phyloP scores from a whole-genome alignment of 495 filamentous ascomycete genomes.

The Cercophora scortea region DNA sequence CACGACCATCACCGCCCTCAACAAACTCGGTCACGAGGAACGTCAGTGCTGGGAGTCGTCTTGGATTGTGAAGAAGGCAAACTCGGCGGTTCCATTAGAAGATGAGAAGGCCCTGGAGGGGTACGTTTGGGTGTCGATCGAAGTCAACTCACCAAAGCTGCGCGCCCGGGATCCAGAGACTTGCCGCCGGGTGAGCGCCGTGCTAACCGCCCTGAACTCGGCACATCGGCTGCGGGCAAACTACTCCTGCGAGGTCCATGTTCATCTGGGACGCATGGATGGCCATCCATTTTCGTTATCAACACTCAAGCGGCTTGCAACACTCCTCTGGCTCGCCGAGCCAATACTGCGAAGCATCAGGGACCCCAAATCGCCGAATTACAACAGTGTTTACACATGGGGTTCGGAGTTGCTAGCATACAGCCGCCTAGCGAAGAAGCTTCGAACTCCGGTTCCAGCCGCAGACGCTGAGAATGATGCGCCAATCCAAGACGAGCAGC shows the following conservation, averaged over 20 bases:
- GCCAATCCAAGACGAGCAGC: slow-evolving; percentile 6
- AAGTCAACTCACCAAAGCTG: slow-evolving; percentile 23
- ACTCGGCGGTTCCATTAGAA: slow-evolving; percentile 16
- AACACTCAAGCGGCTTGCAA: slow-evolving; percentile 19
- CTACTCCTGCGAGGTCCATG: slow-evolving; percentile 24
- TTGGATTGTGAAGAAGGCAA: slow-evolving; percentile 28
- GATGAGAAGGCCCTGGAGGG: slow-evolving; percentile 7
- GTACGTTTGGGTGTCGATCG: slow-evolving; percentile 21
- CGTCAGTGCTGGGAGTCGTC: slow-evolving; percentile 16
- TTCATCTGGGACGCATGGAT: slow-evolving; percentile 23
- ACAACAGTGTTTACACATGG: slow-evolving; percentile 23
- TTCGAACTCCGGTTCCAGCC: neutral
- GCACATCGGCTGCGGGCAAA: slow-evolving; percentile 17
- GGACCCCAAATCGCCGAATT: slow-evolving; percentile 23
- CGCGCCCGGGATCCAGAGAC: slow-evolving; percentile 8
- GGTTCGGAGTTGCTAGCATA: slow-evolving; percentile 15
- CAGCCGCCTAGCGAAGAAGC: slow-evolving; percentile 16
- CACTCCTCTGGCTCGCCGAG: slow-evolving; percentile 23
- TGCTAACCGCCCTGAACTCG: slow-evolving; percentile 9
- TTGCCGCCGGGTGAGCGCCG: slow-evolving; percentile 3
- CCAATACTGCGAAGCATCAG: slow-evolving; percentile 22
- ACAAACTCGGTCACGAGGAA: slow-evolving; percentile 5
- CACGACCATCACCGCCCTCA: slow-evolving; percentile 9
- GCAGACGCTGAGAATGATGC: neutral
- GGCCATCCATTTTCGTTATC: slow-evolving; percentile 14